Conservation (phyloP, 306 rosid genomes). For the Hippophae gyantsensis region DNA sequence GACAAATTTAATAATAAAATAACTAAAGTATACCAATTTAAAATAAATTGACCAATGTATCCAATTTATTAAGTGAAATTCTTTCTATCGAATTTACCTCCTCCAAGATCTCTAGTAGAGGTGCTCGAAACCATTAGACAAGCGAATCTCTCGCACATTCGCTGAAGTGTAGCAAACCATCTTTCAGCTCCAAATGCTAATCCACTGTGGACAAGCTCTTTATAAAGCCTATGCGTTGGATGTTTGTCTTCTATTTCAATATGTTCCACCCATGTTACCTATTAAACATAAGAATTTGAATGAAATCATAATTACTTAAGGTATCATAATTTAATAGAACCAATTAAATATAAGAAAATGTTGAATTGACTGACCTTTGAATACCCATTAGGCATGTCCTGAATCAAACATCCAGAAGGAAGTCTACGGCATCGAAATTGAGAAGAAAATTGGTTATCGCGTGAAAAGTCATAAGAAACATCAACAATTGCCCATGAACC, state of each 20-base stretch:
- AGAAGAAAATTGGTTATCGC: slow-evolving; percentile 53
- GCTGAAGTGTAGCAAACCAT: slow-evolving; percentile 67
- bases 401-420: slow-evolving; percentile 88
- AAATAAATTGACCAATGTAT: no score
- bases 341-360: not conserved
- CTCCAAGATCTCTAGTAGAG: slow-evolving; percentile 71
- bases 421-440: slow-evolving; percentile 55
- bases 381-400: slow-evolving; percentile 94
- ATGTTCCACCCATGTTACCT: slow-evolving; percentile 95
- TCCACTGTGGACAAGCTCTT: slow-evolving; percentile 58
- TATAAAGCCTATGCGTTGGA: slow-evolving; percentile 60
- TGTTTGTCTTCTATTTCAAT: slow-evolving; percentile 74
- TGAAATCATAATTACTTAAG: not conserved
- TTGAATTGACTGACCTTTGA: slow-evolving; percentile 44
- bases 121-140: slow-evolving; percentile 60
- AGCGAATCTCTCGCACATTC: slow-evolving; percentile 83
- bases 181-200: slow-evolving; percentile 80
- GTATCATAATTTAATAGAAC: not conserved
- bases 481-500: slow-evolving; percentile 79
- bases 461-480: slow-evolving; percentile 66
- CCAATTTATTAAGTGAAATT: no score
- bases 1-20: no score
- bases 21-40: no score
- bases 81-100: slow-evolving; percentile 36
- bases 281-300: slow-evolving; percentile 3